Evolutionary conservation across 805 yeast species (phyloP).

Genomic region (Kazachstania taianensis): DNA sequence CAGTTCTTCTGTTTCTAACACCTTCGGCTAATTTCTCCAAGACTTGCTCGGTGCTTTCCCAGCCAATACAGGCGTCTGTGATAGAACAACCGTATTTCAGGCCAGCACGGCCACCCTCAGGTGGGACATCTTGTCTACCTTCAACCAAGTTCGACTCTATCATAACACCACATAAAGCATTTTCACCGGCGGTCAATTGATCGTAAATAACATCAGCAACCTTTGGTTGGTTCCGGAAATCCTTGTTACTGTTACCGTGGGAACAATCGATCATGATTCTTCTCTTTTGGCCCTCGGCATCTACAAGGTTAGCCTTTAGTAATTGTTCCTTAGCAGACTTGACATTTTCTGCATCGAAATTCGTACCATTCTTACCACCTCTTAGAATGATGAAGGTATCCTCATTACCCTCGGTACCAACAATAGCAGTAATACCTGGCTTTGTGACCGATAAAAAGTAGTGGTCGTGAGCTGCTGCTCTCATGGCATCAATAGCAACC

Average conservation of each 20-base stretch:
- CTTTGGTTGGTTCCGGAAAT: slow-evolving; percentile 85
- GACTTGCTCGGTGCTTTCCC: slow-evolving; percentile 74
- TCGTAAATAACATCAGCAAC: slow-evolving; percentile 71
- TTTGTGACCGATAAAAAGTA: slow-evolving; percentile 92
- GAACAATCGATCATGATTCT: slow-evolving; percentile 90
- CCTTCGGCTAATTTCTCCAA: slow-evolving; percentile 66
- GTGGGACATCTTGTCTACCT: slow-evolving; percentile 88
- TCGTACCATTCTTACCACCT: slow-evolving; percentile 93
- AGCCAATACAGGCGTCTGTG: slow-evolving; percentile 94
- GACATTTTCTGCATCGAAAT: slow-evolving; percentile 71
- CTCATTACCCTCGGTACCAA: slow-evolving; percentile 87
- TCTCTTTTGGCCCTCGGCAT: slow-evolving; percentile 41
- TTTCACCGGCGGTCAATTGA: slow-evolving; percentile 69
- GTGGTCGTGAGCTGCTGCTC: slow-evolving; percentile 87
- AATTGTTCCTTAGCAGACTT: slow-evolving; percentile 54
- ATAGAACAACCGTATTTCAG: slow-evolving; percentile 89
- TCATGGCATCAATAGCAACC: slow-evolving; percentile 89
- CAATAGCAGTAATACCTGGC: slow-evolving; percentile 93
- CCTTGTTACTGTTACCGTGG: slow-evolving; percentile 89
- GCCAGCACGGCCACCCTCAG: slow-evolving; percentile 60
- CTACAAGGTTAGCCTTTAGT: slow-evolving; percentile 38
- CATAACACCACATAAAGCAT: slow-evolving; percentile 84
- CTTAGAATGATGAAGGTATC: slow-evolving; percentile 86
- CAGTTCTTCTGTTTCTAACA: slow-evolving; percentile 62
- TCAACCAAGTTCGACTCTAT: slow-evolving; percentile 86